These are phyloP conservation scores for Clausena lansium DNA, from an alignment of 345 rosid species.

Conservation along the genomic window DNA sequence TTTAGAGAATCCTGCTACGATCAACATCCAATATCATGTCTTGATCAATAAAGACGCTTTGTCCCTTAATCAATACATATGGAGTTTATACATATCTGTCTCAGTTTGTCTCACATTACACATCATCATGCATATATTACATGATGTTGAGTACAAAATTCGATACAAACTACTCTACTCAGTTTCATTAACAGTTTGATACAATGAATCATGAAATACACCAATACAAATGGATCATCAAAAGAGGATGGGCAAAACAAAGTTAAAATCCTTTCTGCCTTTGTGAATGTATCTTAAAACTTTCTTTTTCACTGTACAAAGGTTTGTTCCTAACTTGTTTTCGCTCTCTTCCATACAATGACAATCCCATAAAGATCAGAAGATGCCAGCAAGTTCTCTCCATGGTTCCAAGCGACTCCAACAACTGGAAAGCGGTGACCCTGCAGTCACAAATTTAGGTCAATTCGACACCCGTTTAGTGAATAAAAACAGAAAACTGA, in stretches of 20 bases:
- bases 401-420: constrained; percentile 95
- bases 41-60: no score
- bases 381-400: constrained; percentile 90
- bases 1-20: no score
- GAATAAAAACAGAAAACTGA: not conserved
- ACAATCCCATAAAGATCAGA: constrained; percentile 92
- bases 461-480: not conserved
- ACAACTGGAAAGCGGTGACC: constrained; percentile 90
- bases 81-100: no score
- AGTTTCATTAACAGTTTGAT: not conserved
- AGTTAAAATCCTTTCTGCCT: not conserved
- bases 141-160: not conserved
- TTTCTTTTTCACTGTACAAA: not conserved
- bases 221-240: not conserved
- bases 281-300: constrained; percentile 2
- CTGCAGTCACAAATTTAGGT: constrained; percentile 36
- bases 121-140: no score
- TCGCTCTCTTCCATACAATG: constrained; percentile 97
- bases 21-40: no score
- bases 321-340: constrained; percentile 38
- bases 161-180: not conserved
- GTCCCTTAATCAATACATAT: no score
- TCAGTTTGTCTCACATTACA: no score
- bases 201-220: not conserved
- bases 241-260: not conserved